These are phyloP conservation scores for Rhizoclosmatium sp. DNA, from an alignment of 192 early-diverging fungal species.

Conservation along the genomic window DNA sequence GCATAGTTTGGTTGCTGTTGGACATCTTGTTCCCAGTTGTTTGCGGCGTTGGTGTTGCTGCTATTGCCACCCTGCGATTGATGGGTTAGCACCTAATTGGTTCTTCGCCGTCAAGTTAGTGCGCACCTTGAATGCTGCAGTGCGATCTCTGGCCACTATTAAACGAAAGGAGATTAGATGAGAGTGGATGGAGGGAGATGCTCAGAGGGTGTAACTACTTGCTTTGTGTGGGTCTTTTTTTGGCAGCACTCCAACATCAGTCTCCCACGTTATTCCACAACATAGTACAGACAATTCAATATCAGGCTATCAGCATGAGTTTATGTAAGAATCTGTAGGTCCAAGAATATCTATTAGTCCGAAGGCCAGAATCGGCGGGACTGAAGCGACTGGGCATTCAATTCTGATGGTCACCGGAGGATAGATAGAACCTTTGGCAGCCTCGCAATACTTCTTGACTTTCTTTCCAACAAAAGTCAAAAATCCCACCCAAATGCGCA, in stretches of 20 bases:
- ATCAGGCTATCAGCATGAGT: background rate
- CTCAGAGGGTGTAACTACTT: background rate
- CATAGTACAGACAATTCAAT: background rate
- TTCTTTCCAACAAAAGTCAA: background rate
- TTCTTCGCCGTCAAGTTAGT: background rate
- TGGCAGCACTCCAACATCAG: background rate
- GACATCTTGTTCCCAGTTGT: background rate
- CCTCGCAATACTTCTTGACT: no score
- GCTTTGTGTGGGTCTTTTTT: background rate
- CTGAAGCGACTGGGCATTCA: no score
- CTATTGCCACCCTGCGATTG: background rate
- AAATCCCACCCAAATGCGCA: background rate
- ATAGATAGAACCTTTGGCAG: no score
- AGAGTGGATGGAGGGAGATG: background rate
- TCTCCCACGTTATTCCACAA: background rate
- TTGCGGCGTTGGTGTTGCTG: background rate
- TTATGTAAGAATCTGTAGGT: no score
- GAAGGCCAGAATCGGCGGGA: no score
- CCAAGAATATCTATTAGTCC: no score
- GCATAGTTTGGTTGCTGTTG: background rate
- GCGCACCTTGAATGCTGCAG: slow-evolving; percentile 25
- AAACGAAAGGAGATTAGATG: background rate
- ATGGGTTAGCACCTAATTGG: background rate
- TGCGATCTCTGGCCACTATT: slow-evolving; percentile 28
- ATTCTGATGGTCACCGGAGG: no score